Percentiles rank a stretch among this genome's conserved stretches.
These are phyloP conservation scores for Mycena galericulata DNA, from an alignment of 768 basidiomycete genomes.

Conservation along the genomic window DNA sequence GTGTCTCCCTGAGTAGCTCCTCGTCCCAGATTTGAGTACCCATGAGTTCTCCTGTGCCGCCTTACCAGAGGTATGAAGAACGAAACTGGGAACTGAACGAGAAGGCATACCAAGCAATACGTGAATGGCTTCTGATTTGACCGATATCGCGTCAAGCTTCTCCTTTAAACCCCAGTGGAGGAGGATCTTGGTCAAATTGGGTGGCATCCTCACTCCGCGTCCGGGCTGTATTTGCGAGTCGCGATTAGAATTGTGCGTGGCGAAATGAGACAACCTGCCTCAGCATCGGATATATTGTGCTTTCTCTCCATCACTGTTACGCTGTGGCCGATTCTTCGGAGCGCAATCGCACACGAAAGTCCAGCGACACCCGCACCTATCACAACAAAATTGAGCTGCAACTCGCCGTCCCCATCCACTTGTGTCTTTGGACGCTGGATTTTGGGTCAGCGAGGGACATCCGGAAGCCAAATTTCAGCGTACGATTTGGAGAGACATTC, in stretches of 20 bases:
- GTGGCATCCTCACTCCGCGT: slow-evolving; percentile 18
- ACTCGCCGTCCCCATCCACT: too few relatives aligned
- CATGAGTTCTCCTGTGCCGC: not conserved
- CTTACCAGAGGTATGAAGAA: not conserved
- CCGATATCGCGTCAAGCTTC: not conserved
- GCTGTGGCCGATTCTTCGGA: slow-evolving; percentile 11
- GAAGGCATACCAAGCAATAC: not conserved
- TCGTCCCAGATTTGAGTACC: slow-evolving; percentile 10
- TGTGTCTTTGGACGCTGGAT: too few relatives aligned
- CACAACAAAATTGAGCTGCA: slow-evolving; percentile 5
- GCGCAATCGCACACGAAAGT: slow-evolving; percentile 12
- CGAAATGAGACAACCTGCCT: not conserved
- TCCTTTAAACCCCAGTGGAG: slow-evolving; percentile 18
- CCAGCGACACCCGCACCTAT: slow-evolving; percentile 18
- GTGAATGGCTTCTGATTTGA: slow-evolving; percentile 18
- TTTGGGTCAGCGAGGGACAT: too few relatives aligned
- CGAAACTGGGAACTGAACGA: not conserved
- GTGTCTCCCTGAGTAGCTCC: slow-evolving; percentile 8
- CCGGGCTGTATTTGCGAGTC: not conserved
- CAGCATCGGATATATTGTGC: not conserved
- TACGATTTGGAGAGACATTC: too few relatives aligned
- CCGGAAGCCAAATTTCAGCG: too few relatives aligned
- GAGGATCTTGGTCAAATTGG: slow-evolving; percentile 17
- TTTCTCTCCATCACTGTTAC: slow-evolving; percentile 11
- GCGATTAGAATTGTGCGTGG: not conserved